Evolutionary conservation across 495 filamentous ascomycete genomes (phyloP), one percentile per base, ranked within the genome.

Genomic region (Alectoria sarmentosa): DNA sequence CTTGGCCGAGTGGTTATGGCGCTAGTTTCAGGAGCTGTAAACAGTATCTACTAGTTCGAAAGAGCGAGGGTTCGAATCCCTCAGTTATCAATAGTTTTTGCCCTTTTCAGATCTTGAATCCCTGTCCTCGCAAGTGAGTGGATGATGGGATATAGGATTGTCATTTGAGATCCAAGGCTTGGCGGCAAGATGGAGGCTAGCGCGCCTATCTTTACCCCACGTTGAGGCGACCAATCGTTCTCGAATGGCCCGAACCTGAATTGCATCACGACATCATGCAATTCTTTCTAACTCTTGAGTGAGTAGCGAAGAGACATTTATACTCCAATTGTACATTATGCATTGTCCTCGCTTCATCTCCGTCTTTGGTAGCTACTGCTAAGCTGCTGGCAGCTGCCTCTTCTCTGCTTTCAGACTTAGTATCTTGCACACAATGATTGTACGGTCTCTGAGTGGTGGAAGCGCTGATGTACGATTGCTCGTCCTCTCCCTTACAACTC

Each of bases 41-140:
- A 39, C 64, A 66, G 44, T 32, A 54, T 64, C 44, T 71, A 71
- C 69, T 66, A 71, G 69, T 71, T 71, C 69, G 69, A 71, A 71
- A 71, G 69, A 71, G 69, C 69, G 69, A 69, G 69, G 68, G 69
- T 71, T 71, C 69, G 69, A 71, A 68, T 71, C 69, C 68, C 69
- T 69, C 69, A 67, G 65, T 69, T 63, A 65, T 71, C 69, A 19
- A 3, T 0, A 30, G 5, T 61, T 67, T 49, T 59, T 41, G n/a
- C 36, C 10, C n/a, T n/a, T n/a, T n/a, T n/a, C n/a, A n/a, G n/a
- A 21, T 63, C 19, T 7, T 9, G 54, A 19, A 19, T 10, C 1
- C 32, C 19, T 41, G 9, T 5, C 37, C 37, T 38, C 37, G 37
- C n/a, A n/a, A n/a, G n/a, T n/a, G n/a, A n/a, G n/a, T n/a, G n/a